Conservation (phyloP, 2,329 filamentous ascomycete species). For the Colletotrichum agaves region DNA sequence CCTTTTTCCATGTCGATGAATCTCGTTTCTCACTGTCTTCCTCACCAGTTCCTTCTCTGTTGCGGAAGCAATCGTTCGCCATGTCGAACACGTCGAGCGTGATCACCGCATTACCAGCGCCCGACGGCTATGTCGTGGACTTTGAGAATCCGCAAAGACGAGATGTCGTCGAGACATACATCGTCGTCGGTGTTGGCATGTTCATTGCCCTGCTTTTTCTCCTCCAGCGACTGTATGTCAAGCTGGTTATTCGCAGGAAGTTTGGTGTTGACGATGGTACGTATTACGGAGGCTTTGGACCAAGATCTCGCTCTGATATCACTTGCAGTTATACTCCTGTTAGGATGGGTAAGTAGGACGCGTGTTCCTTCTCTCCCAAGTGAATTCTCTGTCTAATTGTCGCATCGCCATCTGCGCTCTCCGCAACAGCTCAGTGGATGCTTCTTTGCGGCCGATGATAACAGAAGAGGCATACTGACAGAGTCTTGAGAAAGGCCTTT, state of each 20-base stretch:
- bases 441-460: no score
- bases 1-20: no score
- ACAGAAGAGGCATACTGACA: no score
- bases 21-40: no score
- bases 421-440: no score
- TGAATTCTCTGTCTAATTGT: no score
- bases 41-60: not conserved
- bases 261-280: slow-evolving; percentile 44
- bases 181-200: slow-evolving; percentile 40
- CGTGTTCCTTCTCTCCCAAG: no score
- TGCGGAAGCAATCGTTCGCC: not conserved
- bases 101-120: slow-evolving; percentile 40
- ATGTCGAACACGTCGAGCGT: slow-evolving; percentile 10
- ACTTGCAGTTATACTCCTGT: not conserved
- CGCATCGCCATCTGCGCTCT: no score
- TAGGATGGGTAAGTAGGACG: slow-evolving; percentile 9
- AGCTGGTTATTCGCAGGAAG: slow-evolving; percentile 39
- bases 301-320: not conserved
- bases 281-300: no score
- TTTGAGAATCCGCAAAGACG: slow-evolving; percentile 43
- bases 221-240: slow-evolving; percentile 44
- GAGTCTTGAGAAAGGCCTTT: not conserved
- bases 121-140: slow-evolving; percentile 43
- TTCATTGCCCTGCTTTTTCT: slow-evolving; percentile 41
- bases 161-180: slow-evolving; percentile 39